Percentiles rank a stretch among this genome's conserved stretches.
Conservation (phyloP, 495 filamentous ascomycete genomes). For the Neurospora sp. region DNA sequence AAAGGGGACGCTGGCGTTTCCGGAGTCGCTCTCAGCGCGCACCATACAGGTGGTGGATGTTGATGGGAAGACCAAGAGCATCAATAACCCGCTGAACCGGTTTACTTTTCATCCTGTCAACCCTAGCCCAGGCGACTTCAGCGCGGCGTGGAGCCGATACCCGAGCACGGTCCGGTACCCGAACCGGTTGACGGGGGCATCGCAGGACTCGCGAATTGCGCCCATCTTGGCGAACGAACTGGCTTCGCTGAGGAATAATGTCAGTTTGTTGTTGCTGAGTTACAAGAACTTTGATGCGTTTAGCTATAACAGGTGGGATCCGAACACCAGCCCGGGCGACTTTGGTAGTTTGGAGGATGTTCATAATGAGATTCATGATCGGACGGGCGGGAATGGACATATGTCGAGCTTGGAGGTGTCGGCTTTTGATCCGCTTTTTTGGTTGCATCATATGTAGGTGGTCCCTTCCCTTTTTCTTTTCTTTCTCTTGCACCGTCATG, state of each 20-base stretch:
- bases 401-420: conserved; percentile 54
- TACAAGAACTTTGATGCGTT: conserved; percentile 45
- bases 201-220: conserved; percentile 35
- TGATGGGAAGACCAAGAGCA: conserved; percentile 15
- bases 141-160: conserved; percentile 15
- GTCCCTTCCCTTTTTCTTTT: no score
- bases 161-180: conserved; percentile 17
- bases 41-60: conserved; percentile 31
- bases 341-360: conserved; percentile 51
- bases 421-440: conserved; percentile 65
- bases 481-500: neutral
- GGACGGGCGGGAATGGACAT: conserved; percentile 45
- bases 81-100: conserved; percentile 29
- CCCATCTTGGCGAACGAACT: conserved; percentile 35
- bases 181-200: conserved; percentile 4
- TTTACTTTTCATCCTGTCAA: conserved; percentile 23
- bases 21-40: conserved; percentile 25
- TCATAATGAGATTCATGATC: conserved; percentile 55
- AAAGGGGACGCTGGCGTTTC: conserved; percentile 5
- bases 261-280: conserved; percentile 46
- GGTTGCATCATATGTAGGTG: conserved; percentile 49
- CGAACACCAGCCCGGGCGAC: conserved; percentile 20
- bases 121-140: conserved; percentile 12
- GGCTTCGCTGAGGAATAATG: conserved; percentile 29
- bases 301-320: conserved; percentile 46